A percentile compares a stretch with the other conserved stretches of the same genome.
Conservation (phyloP, 306 rosid species). For the Cyclanthera cordifolia region DNA sequence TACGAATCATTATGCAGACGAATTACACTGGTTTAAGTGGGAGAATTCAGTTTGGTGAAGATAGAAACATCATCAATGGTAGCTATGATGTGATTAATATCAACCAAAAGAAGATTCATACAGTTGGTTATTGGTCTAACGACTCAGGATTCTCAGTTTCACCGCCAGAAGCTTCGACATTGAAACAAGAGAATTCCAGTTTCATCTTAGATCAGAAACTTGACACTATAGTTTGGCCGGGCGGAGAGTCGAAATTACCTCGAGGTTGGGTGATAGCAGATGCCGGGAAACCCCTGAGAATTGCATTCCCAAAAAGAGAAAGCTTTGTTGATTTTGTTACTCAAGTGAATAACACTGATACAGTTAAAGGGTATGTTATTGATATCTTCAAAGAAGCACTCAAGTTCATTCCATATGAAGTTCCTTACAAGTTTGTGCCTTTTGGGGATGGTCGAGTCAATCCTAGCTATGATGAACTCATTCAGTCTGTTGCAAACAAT, state of each 20-base stretch:
- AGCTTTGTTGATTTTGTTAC: constrained; percentile 86
- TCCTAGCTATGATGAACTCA: constrained; percentile 62
- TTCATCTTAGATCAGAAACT: constrained; percentile 46
- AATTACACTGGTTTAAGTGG: constrained; percentile 70
- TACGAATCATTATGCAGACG: constrained; percentile 29
- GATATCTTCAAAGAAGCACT: constrained; percentile 61
- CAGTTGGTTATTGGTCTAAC: constrained; percentile 71
- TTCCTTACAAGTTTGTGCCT: constrained; percentile 57
- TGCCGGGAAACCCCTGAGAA: constrained; percentile 54
- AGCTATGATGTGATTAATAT: constrained; percentile 76
- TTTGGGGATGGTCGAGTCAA: constrained; percentile 62
- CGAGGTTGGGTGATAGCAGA: constrained; percentile 89
- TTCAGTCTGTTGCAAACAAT: constrained; percentile 39
- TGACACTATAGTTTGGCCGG: constrained; percentile 65
- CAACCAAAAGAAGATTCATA: constrained; percentile 25
- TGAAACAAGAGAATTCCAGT: constrained; percentile 17
- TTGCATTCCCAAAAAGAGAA: constrained; percentile 72
- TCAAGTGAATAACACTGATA: constrained; percentile 28
- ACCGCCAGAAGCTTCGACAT: constrained; percentile 35
- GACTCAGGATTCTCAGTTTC: constrained; percentile 50
- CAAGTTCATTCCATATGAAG: constrained; percentile 53
- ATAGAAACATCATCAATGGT: constrained; percentile 36
- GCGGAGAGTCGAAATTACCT: constrained; percentile 54
- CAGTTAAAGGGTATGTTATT: constrained; percentile 54
- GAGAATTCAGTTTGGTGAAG: constrained; percentile 37